These are phyloP conservation scores for Triangularia verruculosa DNA, from an alignment of 2,329 filamentous ascomycete genomes.

Conservation along the genomic window DNA sequence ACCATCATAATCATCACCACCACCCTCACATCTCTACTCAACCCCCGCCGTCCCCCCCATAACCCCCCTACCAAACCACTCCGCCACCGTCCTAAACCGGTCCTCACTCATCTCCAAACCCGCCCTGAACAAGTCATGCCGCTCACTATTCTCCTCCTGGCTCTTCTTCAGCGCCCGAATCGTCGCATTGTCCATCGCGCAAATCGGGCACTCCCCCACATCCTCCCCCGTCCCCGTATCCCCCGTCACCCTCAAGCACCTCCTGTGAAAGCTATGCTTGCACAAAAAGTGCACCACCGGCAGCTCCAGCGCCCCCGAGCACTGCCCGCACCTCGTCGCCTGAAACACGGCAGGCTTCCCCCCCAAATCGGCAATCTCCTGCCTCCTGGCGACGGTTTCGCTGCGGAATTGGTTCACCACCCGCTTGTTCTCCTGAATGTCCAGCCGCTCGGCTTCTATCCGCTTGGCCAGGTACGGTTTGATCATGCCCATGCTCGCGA, in stretches of 20 bases:
- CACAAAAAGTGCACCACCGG: conserved; percentile 95
- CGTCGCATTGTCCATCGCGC: conserved; percentile 78
- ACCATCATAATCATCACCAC: background rate
- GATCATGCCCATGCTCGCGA: conserved; percentile 96
- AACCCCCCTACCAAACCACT: conserved; percentile 92
- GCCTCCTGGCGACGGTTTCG: conserved; percentile 76
- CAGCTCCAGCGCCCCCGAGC: conserved; percentile 73
- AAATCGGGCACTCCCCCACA: conserved; percentile 75
- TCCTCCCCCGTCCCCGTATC: conserved; percentile 41
- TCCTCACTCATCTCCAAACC: conserved; percentile 76
- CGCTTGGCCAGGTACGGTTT: conserved; percentile 88
- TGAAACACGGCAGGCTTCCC: conserved; percentile 86
- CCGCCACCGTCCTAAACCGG: conserved; percentile 83
- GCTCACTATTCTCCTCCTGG: conserved; percentile 80
- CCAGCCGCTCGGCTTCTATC: conserved; percentile 81
- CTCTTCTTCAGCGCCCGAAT: conserved; percentile 82
- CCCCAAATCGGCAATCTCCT: conserved; percentile 73
- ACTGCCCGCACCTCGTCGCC: conserved; percentile 81
- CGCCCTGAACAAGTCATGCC: conserved; percentile 85
- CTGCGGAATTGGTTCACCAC: conserved; percentile 79
- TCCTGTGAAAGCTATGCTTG: conserved; percentile 94
- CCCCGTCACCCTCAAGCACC: conserved; percentile 60
- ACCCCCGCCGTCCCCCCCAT: conserved; percentile 57
- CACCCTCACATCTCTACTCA: conserved; percentile 26
- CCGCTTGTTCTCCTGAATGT: conserved; percentile 76